These are phyloP conservation scores for Agrocybe pediades DNA, from an alignment of 768 basidiomycete genomes.

Conservation along the genomic window DNA sequence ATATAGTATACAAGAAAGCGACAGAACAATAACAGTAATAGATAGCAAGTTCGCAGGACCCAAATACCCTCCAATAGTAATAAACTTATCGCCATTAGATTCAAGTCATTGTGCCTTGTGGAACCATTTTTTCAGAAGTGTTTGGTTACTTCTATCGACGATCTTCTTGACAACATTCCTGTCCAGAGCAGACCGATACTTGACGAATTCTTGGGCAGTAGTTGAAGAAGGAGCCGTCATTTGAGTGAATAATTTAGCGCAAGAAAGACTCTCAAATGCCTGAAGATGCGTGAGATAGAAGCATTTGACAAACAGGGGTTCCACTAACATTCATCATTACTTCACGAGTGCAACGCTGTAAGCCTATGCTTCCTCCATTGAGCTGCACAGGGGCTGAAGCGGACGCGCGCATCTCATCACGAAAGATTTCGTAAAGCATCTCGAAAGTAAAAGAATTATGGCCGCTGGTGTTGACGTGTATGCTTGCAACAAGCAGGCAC, in stretches of 20 bases:
- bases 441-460: constrained; percentile 87
- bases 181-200: constrained; percentile 68
- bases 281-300: constrained; percentile 33
- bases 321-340: constrained; percentile 67
- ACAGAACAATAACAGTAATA: not conserved
- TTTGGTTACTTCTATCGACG: constrained; percentile 66
- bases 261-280: constrained; percentile 77
- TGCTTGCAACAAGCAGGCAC: constrained; percentile 83
- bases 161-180: constrained; percentile 68
- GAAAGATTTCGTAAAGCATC: constrained; percentile 82
- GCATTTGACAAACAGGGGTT: too few species aligned
- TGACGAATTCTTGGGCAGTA: constrained; percentile 69
- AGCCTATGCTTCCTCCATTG: constrained; percentile 74
- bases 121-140: constrained; percentile 79
- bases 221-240: constrained; percentile 48
- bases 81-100: not conserved
- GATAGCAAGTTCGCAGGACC: not conserved
- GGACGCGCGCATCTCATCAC: constrained; percentile 72
- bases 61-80: not conserved
- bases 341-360: constrained; percentile 64
- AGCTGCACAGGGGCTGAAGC: constrained; percentile 74
- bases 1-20: not conserved
- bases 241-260: constrained; percentile 56
- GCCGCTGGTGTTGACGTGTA: constrained; percentile 76
- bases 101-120: constrained; percentile 41